Evolutionary conservation across 2,329 filamentous ascomycete genomes (phyloP).

Genomic region (Calonectria leucothoes): DNA sequence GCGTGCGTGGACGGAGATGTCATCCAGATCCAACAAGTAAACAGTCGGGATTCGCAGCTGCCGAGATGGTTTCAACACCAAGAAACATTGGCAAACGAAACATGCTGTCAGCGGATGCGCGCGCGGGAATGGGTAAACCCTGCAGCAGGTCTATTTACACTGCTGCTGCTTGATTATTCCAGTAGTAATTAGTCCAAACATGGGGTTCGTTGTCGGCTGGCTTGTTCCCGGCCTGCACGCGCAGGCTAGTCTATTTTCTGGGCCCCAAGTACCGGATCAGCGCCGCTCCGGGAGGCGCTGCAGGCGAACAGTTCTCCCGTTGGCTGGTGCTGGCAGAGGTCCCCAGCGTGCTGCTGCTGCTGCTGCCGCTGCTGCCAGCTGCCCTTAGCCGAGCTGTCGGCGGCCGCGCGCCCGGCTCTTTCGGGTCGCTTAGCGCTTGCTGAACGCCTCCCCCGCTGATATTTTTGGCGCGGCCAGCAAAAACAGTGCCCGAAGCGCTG

Average conservation of each 20-base stretch:
- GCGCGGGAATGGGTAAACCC: neutral
- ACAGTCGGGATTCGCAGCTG: neutral
- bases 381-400: neutral
- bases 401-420: neutral
- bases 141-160: neutral
- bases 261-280: conserved; percentile 8
- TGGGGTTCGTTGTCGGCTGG: neutral
- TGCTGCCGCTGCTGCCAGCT: neutral
- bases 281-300: conserved; percentile 12
- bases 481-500: conserved; percentile 8
- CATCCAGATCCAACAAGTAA: neutral
- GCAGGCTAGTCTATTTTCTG: neutral
- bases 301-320: neutral
- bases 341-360: neutral
- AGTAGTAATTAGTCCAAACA: neutral
- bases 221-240: neutral
- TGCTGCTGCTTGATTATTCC: neutral
- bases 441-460: conserved; percentile 1
- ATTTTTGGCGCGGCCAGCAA: conserved; percentile 17
- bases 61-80: neutral
- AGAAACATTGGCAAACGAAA: neutral
- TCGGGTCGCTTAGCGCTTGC: conserved; percentile 18
- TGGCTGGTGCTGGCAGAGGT: neutral
- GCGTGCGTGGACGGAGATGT: neutral
- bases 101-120: neutral